phyloP scores from a whole-genome alignment of 202 grass and related monocot species.

The Panicum hallii region DNA sequence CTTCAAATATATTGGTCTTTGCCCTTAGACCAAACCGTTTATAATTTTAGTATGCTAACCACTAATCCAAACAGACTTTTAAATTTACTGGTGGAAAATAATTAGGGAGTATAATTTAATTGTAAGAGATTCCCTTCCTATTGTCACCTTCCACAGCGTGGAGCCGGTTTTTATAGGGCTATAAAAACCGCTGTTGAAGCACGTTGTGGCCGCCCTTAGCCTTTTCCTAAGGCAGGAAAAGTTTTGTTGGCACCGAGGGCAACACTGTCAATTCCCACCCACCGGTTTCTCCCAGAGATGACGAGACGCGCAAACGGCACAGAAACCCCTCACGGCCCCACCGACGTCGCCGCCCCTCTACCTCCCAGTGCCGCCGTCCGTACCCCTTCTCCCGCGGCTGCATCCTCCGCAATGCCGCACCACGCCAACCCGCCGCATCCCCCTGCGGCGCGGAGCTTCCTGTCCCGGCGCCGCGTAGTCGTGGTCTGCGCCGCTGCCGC shows the following conservation, averaged over 20 bases:
- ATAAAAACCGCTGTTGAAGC: no score
- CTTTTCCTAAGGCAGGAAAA: no score
- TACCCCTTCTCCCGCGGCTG: background rate
- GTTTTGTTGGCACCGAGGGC: background rate
- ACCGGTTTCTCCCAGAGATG: background rate
- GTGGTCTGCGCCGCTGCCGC: slow-evolving; percentile 43
- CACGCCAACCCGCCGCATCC: background rate
- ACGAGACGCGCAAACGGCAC: background rate
- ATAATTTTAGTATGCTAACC: no score
- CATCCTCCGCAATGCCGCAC: slow-evolving; percentile 40
- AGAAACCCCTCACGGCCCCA: background rate
- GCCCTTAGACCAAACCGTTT: no score
- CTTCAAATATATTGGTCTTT: no score
- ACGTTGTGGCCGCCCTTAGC: no score
- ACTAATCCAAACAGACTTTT: no score
- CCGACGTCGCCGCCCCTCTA: background rate
- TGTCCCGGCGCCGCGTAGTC: slow-evolving; percentile 36
- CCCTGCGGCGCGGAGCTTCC: slow-evolving; percentile 28
- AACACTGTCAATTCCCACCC: slow-evolving; percentile 34
- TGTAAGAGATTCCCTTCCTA: no score
- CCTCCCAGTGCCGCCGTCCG: background rate
- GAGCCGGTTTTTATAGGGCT: no score
- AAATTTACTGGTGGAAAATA: no score
- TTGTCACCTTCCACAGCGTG: no score
- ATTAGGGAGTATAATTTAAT: no score